phyloP scores from a whole-genome alignment of 805 yeast species.

The Yarrowia sp. region DNA sequence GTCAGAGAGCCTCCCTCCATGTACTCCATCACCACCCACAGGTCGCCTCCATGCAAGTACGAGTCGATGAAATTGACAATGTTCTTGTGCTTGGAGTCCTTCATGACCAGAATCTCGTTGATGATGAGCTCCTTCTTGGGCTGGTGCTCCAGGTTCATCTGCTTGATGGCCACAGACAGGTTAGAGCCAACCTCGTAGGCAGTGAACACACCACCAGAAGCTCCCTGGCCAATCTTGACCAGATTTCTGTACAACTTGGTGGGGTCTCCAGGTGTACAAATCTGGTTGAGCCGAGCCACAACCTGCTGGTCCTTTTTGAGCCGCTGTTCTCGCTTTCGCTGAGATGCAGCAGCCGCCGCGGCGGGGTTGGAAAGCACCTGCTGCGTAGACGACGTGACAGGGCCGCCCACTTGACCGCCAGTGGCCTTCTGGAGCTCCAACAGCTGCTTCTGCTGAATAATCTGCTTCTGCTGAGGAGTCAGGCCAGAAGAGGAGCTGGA shows the following conservation, averaged over 20 bases:
- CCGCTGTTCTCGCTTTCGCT: slow-evolving; percentile 68
- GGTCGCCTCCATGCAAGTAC: slow-evolving; percentile 70
- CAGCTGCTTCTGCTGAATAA: slow-evolving; percentile 32
- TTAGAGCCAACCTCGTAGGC: slow-evolving; percentile 61
- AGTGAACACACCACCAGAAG: slow-evolving; percentile 87
- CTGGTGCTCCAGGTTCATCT: slow-evolving; percentile 87
- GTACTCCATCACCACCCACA: slow-evolving; percentile 98
- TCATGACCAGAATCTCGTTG: slow-evolving; percentile 95
- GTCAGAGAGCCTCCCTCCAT: slow-evolving; percentile 99
- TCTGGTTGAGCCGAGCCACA: slow-evolving; percentile 63
- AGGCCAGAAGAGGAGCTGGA: not conserved
- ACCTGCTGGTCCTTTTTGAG: slow-evolving; percentile 68
- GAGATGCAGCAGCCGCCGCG: slow-evolving; percentile 32
- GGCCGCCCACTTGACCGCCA: slow-evolving; percentile 32
- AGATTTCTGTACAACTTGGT: slow-evolving; percentile 57
- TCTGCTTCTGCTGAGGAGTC: slow-evolving; percentile 28
- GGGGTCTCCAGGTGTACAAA: slow-evolving; percentile 87
- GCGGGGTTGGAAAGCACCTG: slow-evolving; percentile 19
- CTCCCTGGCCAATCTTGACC: slow-evolving; percentile 81
- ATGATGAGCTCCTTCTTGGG: slow-evolving; percentile 93
- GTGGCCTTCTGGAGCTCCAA: slow-evolving; percentile 34
- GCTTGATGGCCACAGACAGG: slow-evolving; percentile 87
- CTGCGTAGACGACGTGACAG: slow-evolving; percentile 25
- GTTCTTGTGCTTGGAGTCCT: slow-evolving; percentile 88
- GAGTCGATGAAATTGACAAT: slow-evolving; percentile 94